phyloP scores from a whole-genome alignment of 805 yeast species.

The Candida ortonii region DNA sequence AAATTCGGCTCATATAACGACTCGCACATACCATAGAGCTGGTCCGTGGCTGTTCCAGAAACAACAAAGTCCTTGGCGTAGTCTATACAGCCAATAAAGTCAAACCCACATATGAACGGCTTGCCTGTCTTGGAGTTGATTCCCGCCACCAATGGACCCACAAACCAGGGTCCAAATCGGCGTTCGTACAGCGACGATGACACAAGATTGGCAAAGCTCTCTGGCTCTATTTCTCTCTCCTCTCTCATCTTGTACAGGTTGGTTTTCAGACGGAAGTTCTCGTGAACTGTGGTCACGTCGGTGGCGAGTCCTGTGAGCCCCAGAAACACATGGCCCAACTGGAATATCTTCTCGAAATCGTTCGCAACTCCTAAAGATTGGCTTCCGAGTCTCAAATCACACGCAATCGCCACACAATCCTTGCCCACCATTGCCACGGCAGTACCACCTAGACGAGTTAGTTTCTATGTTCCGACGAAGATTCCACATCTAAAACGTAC shows the following conservation, averaged over 20 bases:
- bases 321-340: slow-evolving; percentile 78
- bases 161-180: slow-evolving; percentile 94
- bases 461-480: slow-evolving; percentile 1
- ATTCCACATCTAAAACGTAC: slow-evolving; percentile 34
- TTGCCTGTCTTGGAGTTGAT: slow-evolving; percentile 73
- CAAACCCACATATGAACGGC: slow-evolving; percentile 95
- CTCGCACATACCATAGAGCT: slow-evolving; percentile 98
- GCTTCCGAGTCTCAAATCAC: slow-evolving; percentile 89
- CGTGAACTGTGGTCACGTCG: slow-evolving; percentile 84
- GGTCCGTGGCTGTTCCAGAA: slow-evolving; percentile 95
- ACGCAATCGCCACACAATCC: slow-evolving; percentile 96
- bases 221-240: slow-evolving; percentile 90
- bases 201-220: slow-evolving; percentile 87
- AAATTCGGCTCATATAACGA: slow-evolving; percentile 89
- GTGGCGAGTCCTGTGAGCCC: slow-evolving; percentile 95
- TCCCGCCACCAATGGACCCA: slow-evolving; percentile 97
- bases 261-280: slow-evolving; percentile 77
- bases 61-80: slow-evolving; percentile 93
- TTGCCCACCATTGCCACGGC: slow-evolving; percentile 99
- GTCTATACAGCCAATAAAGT: slow-evolving; percentile 94
- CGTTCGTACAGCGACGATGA: slow-evolving; percentile 86
- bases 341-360: slow-evolving; percentile 89
- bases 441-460: slow-evolving; percentile 63
- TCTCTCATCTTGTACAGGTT: slow-evolving; percentile 88
- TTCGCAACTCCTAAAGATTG: slow-evolving; percentile 91